phyloP scores from a whole-genome alignment of 208 protist species.

The Trypanosoma lewisi region DNA sequence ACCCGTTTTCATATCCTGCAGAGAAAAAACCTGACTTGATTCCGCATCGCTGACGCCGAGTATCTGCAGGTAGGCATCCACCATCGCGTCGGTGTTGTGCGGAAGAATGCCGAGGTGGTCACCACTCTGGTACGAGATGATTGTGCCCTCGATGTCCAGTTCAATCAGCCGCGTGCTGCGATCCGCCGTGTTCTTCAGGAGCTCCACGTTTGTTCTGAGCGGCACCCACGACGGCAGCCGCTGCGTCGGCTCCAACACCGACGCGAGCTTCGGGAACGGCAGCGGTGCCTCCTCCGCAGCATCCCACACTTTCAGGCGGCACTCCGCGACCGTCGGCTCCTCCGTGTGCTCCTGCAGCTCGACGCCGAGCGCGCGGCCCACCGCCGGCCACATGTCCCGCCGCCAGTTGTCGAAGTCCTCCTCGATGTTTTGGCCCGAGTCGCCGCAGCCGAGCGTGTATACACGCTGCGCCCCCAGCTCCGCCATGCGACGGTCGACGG shows the following conservation, averaged over 20 bases:
- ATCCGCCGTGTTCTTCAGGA: slow-evolving; percentile 37
- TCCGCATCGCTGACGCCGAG: slow-evolving; percentile 59
- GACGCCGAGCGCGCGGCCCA: slow-evolving; percentile 76
- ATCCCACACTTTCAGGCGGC: slow-evolving; percentile 82
- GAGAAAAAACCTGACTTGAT: slow-evolving; percentile 70
- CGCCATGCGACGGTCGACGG: slow-evolving; percentile 84
- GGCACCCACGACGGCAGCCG: slow-evolving; percentile 81
- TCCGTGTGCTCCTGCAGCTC: slow-evolving; percentile 59
- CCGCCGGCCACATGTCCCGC: slow-evolving; percentile 76
- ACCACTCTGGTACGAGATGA: slow-evolving; percentile 92
- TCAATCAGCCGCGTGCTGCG: slow-evolving; percentile 88
- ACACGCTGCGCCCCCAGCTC: slow-evolving; percentile 87
- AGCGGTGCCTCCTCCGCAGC: slow-evolving; percentile 57
- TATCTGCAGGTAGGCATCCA: slow-evolving; percentile 69
- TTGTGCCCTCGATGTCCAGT: slow-evolving; percentile 76
- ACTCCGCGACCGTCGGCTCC: slow-evolving; percentile 80
- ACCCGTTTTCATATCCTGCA: slow-evolving; percentile 80
- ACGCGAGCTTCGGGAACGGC: slow-evolving; percentile 85
- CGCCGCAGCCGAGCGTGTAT: slow-evolving; percentile 73
- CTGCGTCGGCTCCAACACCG: slow-evolving; percentile 85
- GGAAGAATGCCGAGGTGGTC: slow-evolving; percentile 95
- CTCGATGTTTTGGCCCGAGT: slow-evolving; percentile 77
- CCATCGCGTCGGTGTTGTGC: slow-evolving; percentile 83
- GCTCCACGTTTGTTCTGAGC: slow-evolving; percentile 68
- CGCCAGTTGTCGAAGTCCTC: slow-evolving; percentile 88